Conservation (phyloP, 257 asterid species). For the Paulownia fortunei region DNA sequence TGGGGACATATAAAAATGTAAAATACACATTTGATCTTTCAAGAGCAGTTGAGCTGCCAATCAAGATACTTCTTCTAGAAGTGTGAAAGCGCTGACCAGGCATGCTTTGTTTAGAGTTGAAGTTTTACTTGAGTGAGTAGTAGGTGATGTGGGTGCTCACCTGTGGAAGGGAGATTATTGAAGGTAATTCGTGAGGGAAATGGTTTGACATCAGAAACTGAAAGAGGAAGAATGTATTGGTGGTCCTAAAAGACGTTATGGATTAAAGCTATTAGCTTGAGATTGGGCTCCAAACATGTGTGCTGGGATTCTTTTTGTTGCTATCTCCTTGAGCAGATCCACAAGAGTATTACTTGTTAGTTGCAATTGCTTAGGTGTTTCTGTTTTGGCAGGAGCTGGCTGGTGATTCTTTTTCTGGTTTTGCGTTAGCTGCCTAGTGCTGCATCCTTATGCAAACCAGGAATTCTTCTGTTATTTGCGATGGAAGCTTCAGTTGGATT, state of each 20-base stretch:
- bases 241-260: too few relatives aligned
- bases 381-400: not conserved
- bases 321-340: not conserved
- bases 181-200: not conserved
- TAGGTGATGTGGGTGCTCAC: not conserved
- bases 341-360: not conserved
- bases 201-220: not conserved
- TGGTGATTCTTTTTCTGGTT: not conserved
- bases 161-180: not conserved
- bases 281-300: not conserved
- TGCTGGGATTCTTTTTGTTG: not conserved
- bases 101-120: not conserved
- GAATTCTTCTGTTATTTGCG: not conserved
- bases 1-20: not conserved
- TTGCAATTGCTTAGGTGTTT: not conserved
- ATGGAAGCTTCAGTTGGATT: constrained; percentile 2
- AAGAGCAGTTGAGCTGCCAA: not conserved
- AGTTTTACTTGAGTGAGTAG: not conserved
- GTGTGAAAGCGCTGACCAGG: not conserved
- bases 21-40: not conserved
- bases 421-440: not conserved
- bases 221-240: too few relatives aligned
- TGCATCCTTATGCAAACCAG: not conserved
- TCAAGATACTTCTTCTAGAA: not conserved
- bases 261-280: too few relatives aligned